Percentiles rank a stretch among this genome's conserved stretches.
Evolutionary conservation across 148 eudicot species (phyloP).

Genomic region (Rheum nobile): DNA sequence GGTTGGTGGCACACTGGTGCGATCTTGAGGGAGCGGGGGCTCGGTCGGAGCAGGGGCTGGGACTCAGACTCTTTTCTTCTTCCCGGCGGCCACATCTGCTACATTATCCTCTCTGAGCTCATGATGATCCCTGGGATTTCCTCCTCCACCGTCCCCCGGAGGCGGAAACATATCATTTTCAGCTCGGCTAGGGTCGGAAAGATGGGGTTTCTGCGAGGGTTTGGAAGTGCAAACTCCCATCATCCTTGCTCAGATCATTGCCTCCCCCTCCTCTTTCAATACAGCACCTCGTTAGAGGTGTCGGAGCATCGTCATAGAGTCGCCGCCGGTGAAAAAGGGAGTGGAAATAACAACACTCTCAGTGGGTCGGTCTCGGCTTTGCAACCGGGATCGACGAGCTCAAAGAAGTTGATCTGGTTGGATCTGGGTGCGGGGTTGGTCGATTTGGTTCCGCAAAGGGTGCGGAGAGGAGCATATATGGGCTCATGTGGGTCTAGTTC

Average conservation of each 20-base stretch:
- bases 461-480: no score
- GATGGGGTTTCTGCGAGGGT: slow-evolving; percentile 20
- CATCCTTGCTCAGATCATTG: not conserved
- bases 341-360: no score
- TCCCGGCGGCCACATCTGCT: slow-evolving; percentile 13
- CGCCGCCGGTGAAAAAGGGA: not conserved
- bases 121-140: slow-evolving; percentile 1
- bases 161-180: slow-evolving; percentile 1
- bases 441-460: no score
- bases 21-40: no score
- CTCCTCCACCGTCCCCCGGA: not conserved
- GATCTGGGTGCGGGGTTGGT: no score
- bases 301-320: not conserved
- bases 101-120: slow-evolving; percentile 14
- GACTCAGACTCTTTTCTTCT: no score
- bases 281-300: not conserved
- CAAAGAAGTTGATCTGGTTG: no score
- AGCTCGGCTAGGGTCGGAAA: not conserved
- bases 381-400: no score
- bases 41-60: no score
- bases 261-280: not conserved
- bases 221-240: slow-evolving; percentile 56
- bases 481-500: no score
- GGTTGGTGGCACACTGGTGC: no score
- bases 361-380: no score